Base-by-base conservation (phyloP, 1,284 basidiomycete species). In the Dichomitus squalens region DNA sequence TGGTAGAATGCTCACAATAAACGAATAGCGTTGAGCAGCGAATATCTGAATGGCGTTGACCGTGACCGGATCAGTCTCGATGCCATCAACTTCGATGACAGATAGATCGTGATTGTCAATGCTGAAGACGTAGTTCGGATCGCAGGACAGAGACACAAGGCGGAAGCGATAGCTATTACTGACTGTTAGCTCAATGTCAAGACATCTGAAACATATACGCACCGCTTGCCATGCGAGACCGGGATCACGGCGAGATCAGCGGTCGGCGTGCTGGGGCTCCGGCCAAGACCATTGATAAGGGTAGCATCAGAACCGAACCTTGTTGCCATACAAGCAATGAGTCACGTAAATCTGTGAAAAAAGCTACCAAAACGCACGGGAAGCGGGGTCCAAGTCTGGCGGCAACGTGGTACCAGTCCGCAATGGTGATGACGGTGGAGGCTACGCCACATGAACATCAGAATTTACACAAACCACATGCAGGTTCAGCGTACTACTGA, bases 81-180 rank as follows among this genome's bases (percentile, higher is more conserved):
- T 55, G 34, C 68, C 66, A 41, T 74, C 72, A n/a, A 60, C 67
- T 52, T 72, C 72, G 29, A 74, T 74, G 56, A 74, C 57, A 8
- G 70, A 71, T 55, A 73, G 55, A 34, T 64, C 65, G 56, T 76
- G 74, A 12, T 61, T 60, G 48, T 73, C 70, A 48, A n/a, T n/a
- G n/a, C n/a, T n/a, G n/a, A n/a, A n/a, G n/a, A n/a, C n/a, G n/a
- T n/a, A n/a, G n/a, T n/a, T 59, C 4, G 68, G 58, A 47, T 70
- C 68, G 55, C 70, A 72, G 1, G 75, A 65, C 70, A 78, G 78
- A 67, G 80, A 81, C 68, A 86, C 72, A 51, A 86, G 63, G 11
- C 84, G 68, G 55, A 70, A 61, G 9, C 69, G 67, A 47, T 69
- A 78, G 9, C 62, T 66, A 18, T 18, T n/a, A 16, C 5, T 44